Percentiles rank a stretch among this genome's conserved stretches.
These are phyloP conservation scores for Clarireedia hainanense DNA, from an alignment of 2,329 filamentous ascomycete genomes.

Conservation along the genomic window DNA sequence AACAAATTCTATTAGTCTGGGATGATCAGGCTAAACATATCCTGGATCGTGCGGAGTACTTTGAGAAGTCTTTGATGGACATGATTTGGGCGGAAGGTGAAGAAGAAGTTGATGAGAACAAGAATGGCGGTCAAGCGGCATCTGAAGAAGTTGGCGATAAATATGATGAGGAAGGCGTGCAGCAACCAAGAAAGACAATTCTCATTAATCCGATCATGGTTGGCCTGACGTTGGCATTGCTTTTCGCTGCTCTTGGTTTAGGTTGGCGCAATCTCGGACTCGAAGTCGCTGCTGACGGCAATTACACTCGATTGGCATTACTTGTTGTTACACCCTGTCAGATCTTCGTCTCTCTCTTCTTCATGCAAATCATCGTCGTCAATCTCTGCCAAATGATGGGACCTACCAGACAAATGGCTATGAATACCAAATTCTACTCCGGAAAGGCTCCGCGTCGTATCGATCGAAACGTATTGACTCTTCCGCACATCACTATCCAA, in stretches of 20 bases:
- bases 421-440: conserved; percentile 78
- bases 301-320: conserved; percentile 56
- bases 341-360: conserved; percentile 76
- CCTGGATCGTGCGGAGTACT: conserved; percentile 41
- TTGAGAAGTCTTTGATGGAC: conserved; percentile 46
- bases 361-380: conserved; percentile 69
- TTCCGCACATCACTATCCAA: conserved; percentile 78
- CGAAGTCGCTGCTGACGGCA: conserved; percentile 57
- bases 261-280: conserved; percentile 63
- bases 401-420: conserved; percentile 62
- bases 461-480: conserved; percentile 29
- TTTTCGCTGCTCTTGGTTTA: conserved; percentile 59
- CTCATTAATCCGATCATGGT: conserved; percentile 64
- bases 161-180: conserved; percentile 16
- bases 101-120: conserved; percentile 28
- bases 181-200: conserved; percentile 27
- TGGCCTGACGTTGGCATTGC: conserved; percentile 55
- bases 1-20: conserved; percentile 54
- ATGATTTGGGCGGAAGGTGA: conserved; percentile 48
- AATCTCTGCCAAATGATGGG: conserved; percentile 70
- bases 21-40: conserved; percentile 52
- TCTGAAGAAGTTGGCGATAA: conserved; percentile 18
- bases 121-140: conserved; percentile 13
- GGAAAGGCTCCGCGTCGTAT: conserved; percentile 59
- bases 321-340: conserved; percentile 61